phyloP scores from a whole-genome alignment of 225 moss, liverwort and hornwort species.

The Marchantia paleacea region DNA sequence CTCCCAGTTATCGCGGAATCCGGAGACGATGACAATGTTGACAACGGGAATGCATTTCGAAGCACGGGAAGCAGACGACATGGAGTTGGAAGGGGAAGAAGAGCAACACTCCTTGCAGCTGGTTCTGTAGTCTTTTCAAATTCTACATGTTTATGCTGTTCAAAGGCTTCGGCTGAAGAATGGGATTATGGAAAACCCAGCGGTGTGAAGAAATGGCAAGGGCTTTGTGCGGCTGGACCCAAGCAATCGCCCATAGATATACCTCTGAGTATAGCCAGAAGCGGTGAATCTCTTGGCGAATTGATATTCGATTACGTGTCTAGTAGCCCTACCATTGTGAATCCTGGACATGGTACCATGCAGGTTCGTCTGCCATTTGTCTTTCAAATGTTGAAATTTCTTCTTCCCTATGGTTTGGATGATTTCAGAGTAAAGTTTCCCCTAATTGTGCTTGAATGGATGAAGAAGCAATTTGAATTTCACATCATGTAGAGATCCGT shows the following conservation, averaged over 20 bases:
- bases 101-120: neutral
- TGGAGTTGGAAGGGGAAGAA: neutral
- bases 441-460: neutral
- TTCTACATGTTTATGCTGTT: neutral
- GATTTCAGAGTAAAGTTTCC: neutral
- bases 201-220: constrained; percentile 53
- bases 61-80: neutral
- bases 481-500: too few species aligned
- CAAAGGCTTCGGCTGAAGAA: constrained; percentile 23
- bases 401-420: too few species aligned
- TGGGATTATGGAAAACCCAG: constrained; percentile 58
- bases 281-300: constrained; percentile 49
- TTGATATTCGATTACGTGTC: constrained; percentile 52
- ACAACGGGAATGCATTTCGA: neutral
- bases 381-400: neutral
- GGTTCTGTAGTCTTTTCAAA: neutral
- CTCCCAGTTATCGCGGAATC: neutral
- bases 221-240: constrained; percentile 51
- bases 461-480: neutral
- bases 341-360: constrained; percentile 80
- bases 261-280: constrained; percentile 34
- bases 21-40: neutral
- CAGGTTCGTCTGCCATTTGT: constrained; percentile 42
- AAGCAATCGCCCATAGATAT: constrained; percentile 75
- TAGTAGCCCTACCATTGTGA: constrained; percentile 48